A percentile compares a stretch with the other conserved stretches of the same genome.
These are phyloP conservation scores for Mycena latifolia DNA, from an alignment of 768 basidiomycete genomes.

Conservation along the genomic window DNA sequence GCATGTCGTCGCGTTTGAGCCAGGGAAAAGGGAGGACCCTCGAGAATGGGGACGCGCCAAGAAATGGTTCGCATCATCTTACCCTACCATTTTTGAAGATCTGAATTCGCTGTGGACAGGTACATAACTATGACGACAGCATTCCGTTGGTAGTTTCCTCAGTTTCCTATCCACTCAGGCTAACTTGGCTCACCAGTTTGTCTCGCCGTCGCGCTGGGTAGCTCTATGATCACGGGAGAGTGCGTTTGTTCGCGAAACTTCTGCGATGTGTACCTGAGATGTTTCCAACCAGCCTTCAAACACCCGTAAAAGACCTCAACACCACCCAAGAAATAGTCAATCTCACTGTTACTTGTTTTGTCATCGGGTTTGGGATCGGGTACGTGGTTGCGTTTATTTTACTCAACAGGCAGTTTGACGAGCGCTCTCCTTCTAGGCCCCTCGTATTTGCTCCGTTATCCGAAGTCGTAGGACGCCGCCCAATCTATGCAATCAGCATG, in stretches of 20 bases:
- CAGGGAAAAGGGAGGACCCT: conserved; percentile 49
- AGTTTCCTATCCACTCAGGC: too few species aligned
- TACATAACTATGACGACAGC: conserved; percentile 50
- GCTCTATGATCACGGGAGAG: conserved; percentile 57
- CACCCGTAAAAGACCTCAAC: conserved; percentile 47
- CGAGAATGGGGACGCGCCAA: conserved; percentile 47
- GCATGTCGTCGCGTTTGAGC: conserved; percentile 40
- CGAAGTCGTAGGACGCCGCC: conserved; percentile 52
- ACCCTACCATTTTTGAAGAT: background rate
- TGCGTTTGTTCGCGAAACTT: conserved; percentile 37
- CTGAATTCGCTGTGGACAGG: conserved; percentile 39
- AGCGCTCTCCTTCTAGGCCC: conserved; percentile 44
- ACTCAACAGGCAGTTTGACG: conserved; percentile 31
- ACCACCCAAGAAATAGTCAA: conserved; percentile 53
- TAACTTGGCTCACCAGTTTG: conserved; percentile 38
- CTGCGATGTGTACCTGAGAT: too few species aligned
- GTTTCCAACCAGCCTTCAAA: conserved; percentile 43
- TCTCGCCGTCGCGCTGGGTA: conserved; percentile 52
- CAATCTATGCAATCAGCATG: conserved; percentile 52
- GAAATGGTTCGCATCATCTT: conserved; percentile 48
- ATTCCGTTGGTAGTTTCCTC: conserved; percentile 32
- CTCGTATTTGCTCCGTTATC: conserved; percentile 55
- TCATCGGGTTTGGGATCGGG: conserved; percentile 58
- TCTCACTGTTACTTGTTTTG: conserved; percentile 57
- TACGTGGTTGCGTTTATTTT: conserved; percentile 36